phyloP scores from a whole-genome alignment of 441 rosid species.

The Erodium texanum region DNA sequence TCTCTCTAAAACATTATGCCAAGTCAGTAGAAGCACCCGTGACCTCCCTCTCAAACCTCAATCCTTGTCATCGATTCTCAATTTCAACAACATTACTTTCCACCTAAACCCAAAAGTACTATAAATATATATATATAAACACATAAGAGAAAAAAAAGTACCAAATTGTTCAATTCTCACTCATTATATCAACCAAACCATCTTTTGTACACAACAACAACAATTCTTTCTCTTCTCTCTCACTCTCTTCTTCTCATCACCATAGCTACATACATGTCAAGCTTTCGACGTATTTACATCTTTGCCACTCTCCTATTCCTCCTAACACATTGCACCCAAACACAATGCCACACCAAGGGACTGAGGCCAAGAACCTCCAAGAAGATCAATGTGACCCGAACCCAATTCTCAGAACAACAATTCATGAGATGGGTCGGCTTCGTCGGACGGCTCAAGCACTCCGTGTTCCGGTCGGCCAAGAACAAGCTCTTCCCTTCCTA shows the following conservation, averaged over 20 bases:
- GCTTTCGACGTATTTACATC: slow-evolving; percentile 14
- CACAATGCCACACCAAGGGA: slow-evolving; percentile 41
- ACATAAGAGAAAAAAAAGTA: background rate
- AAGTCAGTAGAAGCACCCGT: slow-evolving; percentile 69
- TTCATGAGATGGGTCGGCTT: slow-evolving; percentile 89
- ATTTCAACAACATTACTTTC: slow-evolving; percentile 25
- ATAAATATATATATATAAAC: slow-evolving; percentile 11
- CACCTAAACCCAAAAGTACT: slow-evolving; percentile 27
- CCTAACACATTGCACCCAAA: slow-evolving; percentile 26
- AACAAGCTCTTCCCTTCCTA: slow-evolving; percentile 82
- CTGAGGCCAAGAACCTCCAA: slow-evolving; percentile 29
- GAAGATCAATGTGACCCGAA: slow-evolving; percentile 33
- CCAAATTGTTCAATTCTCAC: background rate
- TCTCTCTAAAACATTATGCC: background rate
- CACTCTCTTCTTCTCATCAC: background rate
- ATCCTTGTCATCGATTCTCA: slow-evolving; percentile 12
- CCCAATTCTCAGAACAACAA: slow-evolving; percentile 57
- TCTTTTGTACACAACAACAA: slow-evolving; percentile 5
- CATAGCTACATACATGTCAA: slow-evolving; percentile 27
- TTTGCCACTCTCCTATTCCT: slow-evolving; percentile 25
- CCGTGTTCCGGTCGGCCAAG: slow-evolving; percentile 65
- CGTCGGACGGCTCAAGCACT: slow-evolving; percentile 72
- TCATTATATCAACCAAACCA: slow-evolving; percentile 1
- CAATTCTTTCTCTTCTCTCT: slow-evolving; percentile 10
- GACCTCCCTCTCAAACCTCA: slow-evolving; percentile 32